Conservation (phyloP, 768 basidiomycete species). For the Leccinum uliginosum region DNA sequence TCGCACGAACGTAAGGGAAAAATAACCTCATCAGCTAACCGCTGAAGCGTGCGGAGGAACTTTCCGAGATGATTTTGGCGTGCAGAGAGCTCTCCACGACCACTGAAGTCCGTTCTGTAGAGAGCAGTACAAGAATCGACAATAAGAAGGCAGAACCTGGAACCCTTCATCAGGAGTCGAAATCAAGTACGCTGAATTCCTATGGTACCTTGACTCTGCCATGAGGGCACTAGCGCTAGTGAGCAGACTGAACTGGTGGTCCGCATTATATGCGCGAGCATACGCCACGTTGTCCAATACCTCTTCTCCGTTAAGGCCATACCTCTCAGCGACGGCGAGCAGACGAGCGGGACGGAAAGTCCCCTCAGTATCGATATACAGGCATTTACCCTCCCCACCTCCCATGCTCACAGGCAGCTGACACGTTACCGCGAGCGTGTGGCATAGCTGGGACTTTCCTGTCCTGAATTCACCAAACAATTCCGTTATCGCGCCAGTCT, state of each 20-base stretch:
- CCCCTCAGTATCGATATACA: constrained; percentile 99
- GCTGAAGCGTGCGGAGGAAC: constrained; percentile 87
- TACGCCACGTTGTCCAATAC: constrained; percentile 98
- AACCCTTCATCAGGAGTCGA: constrained; percentile 6
- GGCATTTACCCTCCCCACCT: constrained; percentile 97
- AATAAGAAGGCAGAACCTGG: constrained; percentile 91
- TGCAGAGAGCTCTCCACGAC: constrained; percentile 91
- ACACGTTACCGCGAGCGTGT: constrained; percentile 96
- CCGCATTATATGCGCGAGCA: constrained; percentile 97
- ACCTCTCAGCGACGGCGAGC: constrained; percentile 91
- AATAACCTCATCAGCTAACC: constrained; percentile 92
- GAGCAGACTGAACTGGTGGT: constrained; percentile 89
- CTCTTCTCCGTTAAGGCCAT: constrained; percentile 96
- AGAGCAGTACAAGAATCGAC: constrained; percentile 96
- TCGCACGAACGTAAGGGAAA: constrained; percentile 1
- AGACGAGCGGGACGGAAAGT: constrained; percentile 97
- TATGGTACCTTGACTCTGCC: constrained; percentile 87
- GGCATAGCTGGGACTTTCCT: constrained; percentile 97
- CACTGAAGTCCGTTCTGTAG: constrained; percentile 93
- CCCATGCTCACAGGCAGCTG: constrained; percentile 97
- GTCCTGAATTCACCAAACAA: constrained; percentile 98
- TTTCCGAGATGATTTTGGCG: constrained; percentile 95
- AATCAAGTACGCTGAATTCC: constrained; percentile 18
- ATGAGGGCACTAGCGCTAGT: constrained; percentile 96
- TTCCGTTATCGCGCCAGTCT: constrained; percentile 98